Evolutionary conservation across 805 yeast species (phyloP).

Genomic region (Komagataella mondaviorum): DNA sequence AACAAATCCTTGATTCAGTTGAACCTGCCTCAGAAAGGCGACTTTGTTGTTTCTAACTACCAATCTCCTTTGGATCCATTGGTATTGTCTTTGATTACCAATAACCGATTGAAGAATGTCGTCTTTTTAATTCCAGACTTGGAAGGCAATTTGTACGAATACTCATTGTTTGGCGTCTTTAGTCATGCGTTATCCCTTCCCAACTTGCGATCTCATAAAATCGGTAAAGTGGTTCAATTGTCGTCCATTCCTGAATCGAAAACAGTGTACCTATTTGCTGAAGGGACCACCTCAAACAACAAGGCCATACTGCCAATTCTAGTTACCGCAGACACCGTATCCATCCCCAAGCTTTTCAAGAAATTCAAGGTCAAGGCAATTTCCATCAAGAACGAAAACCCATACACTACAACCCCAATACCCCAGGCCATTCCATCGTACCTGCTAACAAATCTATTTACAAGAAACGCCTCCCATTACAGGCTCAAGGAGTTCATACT

Average conservation of each 20-base stretch:
- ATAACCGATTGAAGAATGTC: conserved; percentile 8
- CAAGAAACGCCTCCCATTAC: conserved; percentile 5
- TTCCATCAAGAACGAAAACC: conserved; percentile 24
- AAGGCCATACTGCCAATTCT: conserved; percentile 54
- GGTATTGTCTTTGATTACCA: conserved; percentile 16
- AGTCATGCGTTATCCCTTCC: conserved; percentile 1
- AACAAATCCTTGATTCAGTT: conserved; percentile 18
- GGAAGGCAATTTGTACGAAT: conserved; percentile 18
- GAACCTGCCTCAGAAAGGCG: conserved; percentile 26
- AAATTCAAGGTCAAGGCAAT: conserved; percentile 19
- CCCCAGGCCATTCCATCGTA: conserved; percentile 9
- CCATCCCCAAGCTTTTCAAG: conserved; percentile 4
- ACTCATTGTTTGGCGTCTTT: conserved; percentile 13
- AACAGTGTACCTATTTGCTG: conserved; percentile 46
- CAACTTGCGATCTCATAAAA: neutral
- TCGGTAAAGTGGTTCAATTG: neutral
- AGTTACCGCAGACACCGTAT: conserved; percentile 7
- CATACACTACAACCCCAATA: conserved; percentile 20
- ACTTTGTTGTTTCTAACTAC: conserved; percentile 42
- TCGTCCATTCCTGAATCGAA: conserved; percentile 21
- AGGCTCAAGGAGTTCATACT: conserved; percentile 11
- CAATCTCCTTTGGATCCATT: conserved; percentile 46
- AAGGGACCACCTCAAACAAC: conserved; percentile 82
- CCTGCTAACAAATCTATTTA: conserved; percentile 5
- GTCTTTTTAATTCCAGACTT: conserved; percentile 26